A percentile compares a stretch with the other conserved stretches of the same genome.
Conservation (phyloP, 2,329 filamentous ascomycete genomes). For the Colletotrichum truncatum region DNA sequence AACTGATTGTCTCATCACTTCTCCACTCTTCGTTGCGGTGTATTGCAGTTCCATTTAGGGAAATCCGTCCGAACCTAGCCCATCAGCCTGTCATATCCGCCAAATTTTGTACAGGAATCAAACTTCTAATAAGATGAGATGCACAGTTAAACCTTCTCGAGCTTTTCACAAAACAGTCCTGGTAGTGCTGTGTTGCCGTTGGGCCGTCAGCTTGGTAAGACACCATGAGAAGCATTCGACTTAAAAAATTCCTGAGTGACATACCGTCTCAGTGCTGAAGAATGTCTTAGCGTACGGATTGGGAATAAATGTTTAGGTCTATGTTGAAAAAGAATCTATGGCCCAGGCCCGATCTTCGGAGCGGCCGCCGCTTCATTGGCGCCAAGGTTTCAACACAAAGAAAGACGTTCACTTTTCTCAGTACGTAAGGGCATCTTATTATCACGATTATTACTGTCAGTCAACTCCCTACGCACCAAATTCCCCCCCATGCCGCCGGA, state of each 20-base stretch:
- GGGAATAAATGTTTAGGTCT: not conserved
- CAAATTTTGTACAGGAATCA: too few relatives aligned
- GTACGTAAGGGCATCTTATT: not conserved
- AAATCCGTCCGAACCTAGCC: not conserved
- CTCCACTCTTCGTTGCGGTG: constrained; percentile 1
- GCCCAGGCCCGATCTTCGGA: not conserved
- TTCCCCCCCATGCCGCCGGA: not conserved
- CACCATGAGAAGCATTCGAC: not conserved
- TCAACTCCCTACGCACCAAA: not conserved
- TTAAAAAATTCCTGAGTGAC: not conserved
- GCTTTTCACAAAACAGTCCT: not conserved
- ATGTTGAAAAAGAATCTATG: not conserved
- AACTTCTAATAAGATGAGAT: too few relatives aligned
- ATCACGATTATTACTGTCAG: not conserved
- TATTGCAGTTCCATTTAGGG: not conserved
- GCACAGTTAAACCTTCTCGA: not conserved
- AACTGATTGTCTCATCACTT: constrained; percentile 18
- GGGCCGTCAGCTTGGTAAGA: not conserved
- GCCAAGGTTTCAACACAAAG: not conserved
- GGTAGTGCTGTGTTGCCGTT: not conserved
- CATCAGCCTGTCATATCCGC: not conserved
- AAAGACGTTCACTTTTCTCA: not conserved
- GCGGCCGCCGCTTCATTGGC: constrained; percentile 4
- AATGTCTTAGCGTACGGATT: not conserved
- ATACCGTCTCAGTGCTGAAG: not conserved